Evolutionary conservation across 345 rosid species (phyloP).

Genomic region (Citrus inodora): DNA sequence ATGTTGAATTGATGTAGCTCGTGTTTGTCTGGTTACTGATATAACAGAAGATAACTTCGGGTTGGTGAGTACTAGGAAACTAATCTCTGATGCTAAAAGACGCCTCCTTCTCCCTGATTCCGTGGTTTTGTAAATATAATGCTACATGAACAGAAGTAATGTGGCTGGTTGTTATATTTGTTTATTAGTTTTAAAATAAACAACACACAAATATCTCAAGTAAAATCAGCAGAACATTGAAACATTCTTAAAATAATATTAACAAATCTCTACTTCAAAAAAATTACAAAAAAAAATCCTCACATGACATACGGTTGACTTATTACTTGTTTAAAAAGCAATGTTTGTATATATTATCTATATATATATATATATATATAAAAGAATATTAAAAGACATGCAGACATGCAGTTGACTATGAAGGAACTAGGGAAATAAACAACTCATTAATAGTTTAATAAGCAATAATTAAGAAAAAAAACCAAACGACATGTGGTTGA

Average conservation of each 20-base stretch:
- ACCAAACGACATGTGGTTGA: too few species aligned
- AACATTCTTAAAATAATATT: background rate
- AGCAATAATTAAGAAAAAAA: too few species aligned
- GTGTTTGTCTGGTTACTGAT: background rate
- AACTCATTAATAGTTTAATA: too few species aligned
- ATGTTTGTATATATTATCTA: too few species aligned
- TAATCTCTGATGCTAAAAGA: background rate
- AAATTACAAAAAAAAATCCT: background rate
- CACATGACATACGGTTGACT: background rate
- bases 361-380: too few species aligned
- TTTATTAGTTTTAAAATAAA: background rate
- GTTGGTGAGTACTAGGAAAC: background rate
- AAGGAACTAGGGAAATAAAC: too few species aligned
- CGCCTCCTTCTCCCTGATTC: too few species aligned
- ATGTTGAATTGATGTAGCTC: background rate
- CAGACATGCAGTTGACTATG: too few species aligned
- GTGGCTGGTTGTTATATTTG: background rate
- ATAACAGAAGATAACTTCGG: background rate
- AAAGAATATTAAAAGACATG: too few species aligned
- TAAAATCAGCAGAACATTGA: background rate
- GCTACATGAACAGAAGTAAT: background rate
- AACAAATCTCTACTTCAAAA: background rate
- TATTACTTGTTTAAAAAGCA: background rate
- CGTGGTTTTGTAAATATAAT: background rate
- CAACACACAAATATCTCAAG: background rate